A percentile compares a stretch with the other conserved stretches of the same genome.
Conservation (phyloP, 768 basidiomycete genomes). For the Tylopilus subfusipes region DNA sequence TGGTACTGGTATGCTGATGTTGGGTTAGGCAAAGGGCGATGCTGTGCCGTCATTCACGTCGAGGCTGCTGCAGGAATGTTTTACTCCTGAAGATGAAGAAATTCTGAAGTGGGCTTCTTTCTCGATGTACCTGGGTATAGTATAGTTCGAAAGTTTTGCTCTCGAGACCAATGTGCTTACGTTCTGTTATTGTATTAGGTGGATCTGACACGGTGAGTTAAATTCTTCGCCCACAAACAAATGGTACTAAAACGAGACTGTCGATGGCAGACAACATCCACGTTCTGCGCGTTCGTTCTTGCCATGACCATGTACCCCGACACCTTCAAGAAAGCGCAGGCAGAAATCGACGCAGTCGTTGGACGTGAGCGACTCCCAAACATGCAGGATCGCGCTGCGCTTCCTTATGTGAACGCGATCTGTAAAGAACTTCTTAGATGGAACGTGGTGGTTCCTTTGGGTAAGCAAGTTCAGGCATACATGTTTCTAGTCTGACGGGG, state of each 20-base stretch:
- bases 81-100: constrained; percentile 9
- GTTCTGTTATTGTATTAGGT: constrained; percentile 19
- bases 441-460: background rate
- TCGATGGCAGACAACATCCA: constrained; percentile 15
- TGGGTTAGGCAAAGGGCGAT: constrained; percentile 5
- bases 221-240: constrained; percentile 18
- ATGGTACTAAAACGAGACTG: background rate
- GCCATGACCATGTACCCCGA: constrained; percentile 15
- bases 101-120: constrained; percentile 15
- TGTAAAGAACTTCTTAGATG: constrained; percentile 16
- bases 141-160: background rate
- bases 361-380: constrained; percentile 12
- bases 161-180: background rate
- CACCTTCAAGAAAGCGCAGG: constrained; percentile 5
- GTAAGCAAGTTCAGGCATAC: background rate
- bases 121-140: constrained; percentile 19
- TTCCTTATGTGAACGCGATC: constrained; percentile 17
- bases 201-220: constrained; percentile 14
- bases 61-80: constrained; percentile 4
- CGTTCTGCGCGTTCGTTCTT: constrained; percentile 17
- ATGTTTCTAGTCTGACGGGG: background rate
- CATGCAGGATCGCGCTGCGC: constrained; percentile 6
- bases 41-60: constrained; percentile 15
- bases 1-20: background rate
- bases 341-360: constrained; percentile 11